phyloP scores from a whole-genome alignment of 2,329 filamentous ascomycete species.

The Leptodontidium sp. region DNA sequence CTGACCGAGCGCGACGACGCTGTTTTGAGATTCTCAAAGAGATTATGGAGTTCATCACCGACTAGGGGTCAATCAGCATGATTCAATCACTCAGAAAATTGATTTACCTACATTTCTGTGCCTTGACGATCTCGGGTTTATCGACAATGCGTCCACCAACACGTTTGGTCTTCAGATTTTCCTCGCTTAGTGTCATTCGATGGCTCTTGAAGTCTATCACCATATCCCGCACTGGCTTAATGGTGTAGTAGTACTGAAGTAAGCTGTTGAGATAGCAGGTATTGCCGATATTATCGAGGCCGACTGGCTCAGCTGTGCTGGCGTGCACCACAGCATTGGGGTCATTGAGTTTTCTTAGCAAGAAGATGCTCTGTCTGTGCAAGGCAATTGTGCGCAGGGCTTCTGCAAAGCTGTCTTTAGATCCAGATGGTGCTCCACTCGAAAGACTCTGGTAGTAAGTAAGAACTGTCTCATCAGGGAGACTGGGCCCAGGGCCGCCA shows the following conservation, averaged over 20 bases:
- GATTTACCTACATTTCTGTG: slow-evolving; percentile 76
- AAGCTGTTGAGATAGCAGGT: slow-evolving; percentile 98
- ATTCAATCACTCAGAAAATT: slow-evolving; percentile 26
- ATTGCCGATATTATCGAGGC: slow-evolving; percentile 92
- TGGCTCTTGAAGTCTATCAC: slow-evolving; percentile 78
- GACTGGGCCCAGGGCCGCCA: slow-evolving; percentile 27
- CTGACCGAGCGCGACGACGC: slow-evolving; percentile 68
- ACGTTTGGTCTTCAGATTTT: slow-evolving; percentile 69
- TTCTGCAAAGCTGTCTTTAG: slow-evolving; percentile 45
- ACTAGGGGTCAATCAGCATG: slow-evolving; percentile 57
- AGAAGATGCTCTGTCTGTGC: slow-evolving; percentile 44
- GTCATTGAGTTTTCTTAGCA: slow-evolving; percentile 47
- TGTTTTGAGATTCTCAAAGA: slow-evolving; percentile 76
- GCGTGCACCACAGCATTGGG: slow-evolving; percentile 45
- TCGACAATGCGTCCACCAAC: slow-evolving; percentile 78
- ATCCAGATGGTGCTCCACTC: slow-evolving; percentile 40
- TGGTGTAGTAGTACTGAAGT: slow-evolving; percentile 92
- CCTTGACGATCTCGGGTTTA: slow-evolving; percentile 62
- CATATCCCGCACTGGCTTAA: slow-evolving; percentile 81
- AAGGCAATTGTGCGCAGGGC: slow-evolving; percentile 46
- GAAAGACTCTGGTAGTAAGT: slow-evolving; percentile 45
- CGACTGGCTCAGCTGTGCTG: slow-evolving; percentile 72
- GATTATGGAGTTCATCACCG: slow-evolving; percentile 71
- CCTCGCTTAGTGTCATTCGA: slow-evolving; percentile 71
- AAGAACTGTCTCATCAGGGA: slow-evolving; percentile 45